A percentile compares a stretch with the other conserved stretches of the same genome.
Conservation (phyloP, 805 yeast genomes). For the Candida ulmi region DNA sequence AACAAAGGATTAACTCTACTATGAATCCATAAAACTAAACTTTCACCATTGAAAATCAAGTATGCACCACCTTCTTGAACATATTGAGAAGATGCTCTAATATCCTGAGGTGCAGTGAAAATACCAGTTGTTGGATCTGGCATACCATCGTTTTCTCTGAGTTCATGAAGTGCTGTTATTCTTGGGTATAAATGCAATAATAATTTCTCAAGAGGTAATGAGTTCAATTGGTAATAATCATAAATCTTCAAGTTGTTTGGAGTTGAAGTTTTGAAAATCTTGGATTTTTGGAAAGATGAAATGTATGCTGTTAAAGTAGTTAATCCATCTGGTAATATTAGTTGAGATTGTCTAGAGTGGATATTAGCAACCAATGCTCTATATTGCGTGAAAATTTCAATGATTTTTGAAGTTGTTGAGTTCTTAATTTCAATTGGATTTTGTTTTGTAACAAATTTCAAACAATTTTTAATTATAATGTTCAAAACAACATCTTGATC, state of each 20-base stretch:
- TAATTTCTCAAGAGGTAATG: slow-evolving; percentile 50
- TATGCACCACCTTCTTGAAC: slow-evolving; percentile 70
- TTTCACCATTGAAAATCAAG: slow-evolving; percentile 63
- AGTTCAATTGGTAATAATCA: slow-evolving; percentile 42
- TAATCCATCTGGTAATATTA: slow-evolving; percentile 78
- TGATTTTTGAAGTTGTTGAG: slow-evolving; percentile 47
- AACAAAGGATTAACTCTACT: slow-evolving; percentile 61
- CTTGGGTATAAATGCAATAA: slow-evolving; percentile 74
- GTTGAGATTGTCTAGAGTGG: slow-evolving; percentile 47
- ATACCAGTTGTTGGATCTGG: slow-evolving; percentile 34
- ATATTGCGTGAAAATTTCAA: slow-evolving; percentile 55
- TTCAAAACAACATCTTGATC: slow-evolving; percentile 66
- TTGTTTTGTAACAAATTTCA: slow-evolving; percentile 35
- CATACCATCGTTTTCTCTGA: slow-evolving; percentile 53
- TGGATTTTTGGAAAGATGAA: slow-evolving; percentile 64
- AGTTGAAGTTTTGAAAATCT: slow-evolving; percentile 42
- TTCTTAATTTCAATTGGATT: slow-evolving; percentile 42
- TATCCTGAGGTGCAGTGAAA: slow-evolving; percentile 45
- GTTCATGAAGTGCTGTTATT: slow-evolving; percentile 63
- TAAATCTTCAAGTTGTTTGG: slow-evolving; percentile 62
- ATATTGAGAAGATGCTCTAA: slow-evolving; percentile 36
- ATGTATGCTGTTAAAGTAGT: slow-evolving; percentile 63
- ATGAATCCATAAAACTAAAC: slow-evolving; percentile 61
- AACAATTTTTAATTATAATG: slow-evolving; percentile 46
- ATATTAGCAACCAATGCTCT: slow-evolving; percentile 40